A percentile compares a stretch with the other conserved stretches of the same genome.
These are phyloP conservation scores for Pleurotus tuber-regium DNA, from an alignment of 768 basidiomycete genomes.

Conservation along the genomic window DNA sequence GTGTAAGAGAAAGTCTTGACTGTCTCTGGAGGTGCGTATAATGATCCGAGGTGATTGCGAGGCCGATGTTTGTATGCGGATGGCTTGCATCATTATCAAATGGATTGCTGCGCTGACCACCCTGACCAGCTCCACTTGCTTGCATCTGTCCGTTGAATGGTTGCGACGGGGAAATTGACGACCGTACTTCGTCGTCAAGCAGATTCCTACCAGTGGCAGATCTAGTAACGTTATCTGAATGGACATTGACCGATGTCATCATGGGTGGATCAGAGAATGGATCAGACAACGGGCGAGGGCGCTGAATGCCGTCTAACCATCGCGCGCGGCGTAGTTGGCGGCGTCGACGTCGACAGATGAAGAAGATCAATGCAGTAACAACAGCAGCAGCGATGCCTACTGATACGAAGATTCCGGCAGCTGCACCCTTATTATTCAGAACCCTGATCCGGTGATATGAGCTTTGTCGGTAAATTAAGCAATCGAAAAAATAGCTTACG, in stretches of 20 bases:
- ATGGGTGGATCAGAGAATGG: conserved; percentile 35
- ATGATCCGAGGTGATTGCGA: conserved; percentile 18
- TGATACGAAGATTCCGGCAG: conserved; percentile 72
- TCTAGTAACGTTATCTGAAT: conserved; percentile 1
- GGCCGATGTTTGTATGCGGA: conserved; percentile 14
- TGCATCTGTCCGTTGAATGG: conserved; percentile 1
- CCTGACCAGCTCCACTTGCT: conserved; percentile 1
- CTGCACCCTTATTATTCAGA: conserved; percentile 63
- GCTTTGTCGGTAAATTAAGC: neutral
- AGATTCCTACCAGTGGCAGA: conserved; percentile 8
- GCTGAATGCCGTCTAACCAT: conserved; percentile 36
- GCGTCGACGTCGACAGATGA: conserved; percentile 40
- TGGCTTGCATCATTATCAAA: neutral
- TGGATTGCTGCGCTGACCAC: neutral
- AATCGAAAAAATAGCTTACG: conserved; percentile 17
- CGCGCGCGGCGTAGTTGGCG: conserved; percentile 32
- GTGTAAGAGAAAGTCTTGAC: conserved; percentile 30
- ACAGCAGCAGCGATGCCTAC: conserved; percentile 56
- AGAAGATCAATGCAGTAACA: conserved; percentile 41
- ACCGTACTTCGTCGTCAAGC: conserved; percentile 11
- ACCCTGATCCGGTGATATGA: conserved; percentile 38
- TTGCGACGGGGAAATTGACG: neutral
- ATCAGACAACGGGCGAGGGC: conserved; percentile 26
- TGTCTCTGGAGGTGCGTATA: conserved; percentile 14
- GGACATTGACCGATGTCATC: conserved; percentile 10